A percentile compares a stretch with the other conserved stretches of the same genome.
Evolutionary conservation across 2,329 filamentous ascomycete species (phyloP).

Genomic region (Calycina marina): DNA sequence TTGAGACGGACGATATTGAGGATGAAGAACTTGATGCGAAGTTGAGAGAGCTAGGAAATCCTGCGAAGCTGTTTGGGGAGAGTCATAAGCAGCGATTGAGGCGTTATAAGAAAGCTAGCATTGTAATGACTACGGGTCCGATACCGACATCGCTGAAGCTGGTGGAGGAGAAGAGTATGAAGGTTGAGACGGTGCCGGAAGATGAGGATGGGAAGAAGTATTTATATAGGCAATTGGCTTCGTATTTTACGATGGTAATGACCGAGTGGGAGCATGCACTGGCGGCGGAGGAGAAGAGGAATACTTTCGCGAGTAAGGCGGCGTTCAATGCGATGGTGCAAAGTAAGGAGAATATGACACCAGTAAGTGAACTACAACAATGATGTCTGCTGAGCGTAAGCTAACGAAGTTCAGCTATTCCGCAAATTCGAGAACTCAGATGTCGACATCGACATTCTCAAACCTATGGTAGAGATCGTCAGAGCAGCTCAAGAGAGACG

Average conservation of each 20-base stretch:
- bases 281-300: constrained; percentile 43
- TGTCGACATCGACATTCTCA: constrained; percentile 63
- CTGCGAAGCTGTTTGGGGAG: constrained; percentile 69
- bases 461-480: constrained; percentile 82
- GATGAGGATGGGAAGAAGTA: constrained; percentile 53
- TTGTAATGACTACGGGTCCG: constrained; percentile 55
- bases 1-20: constrained; percentile 42
- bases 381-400: not conserved
- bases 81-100: constrained; percentile 51
- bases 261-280: constrained; percentile 75
- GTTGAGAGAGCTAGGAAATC: constrained; percentile 59
- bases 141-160: constrained; percentile 75
- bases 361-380: constrained; percentile 30
- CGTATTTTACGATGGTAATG: constrained; percentile 94
- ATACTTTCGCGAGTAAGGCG: constrained; percentile 64
- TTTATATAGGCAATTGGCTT: constrained; percentile 76
- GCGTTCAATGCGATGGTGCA: constrained; percentile 78
- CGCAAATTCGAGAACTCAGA: constrained; percentile 74
- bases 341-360: constrained; percentile 74
- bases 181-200: constrained; percentile 48
- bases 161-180: constrained; percentile 80
- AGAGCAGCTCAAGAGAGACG: constrained; percentile 75
- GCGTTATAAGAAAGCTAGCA: constrained; percentile 52
- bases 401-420: constrained; percentile 45
- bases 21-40: constrained; percentile 56